Conservation (phyloP, 1,284 basidiomycete species). For the Schizophyllum commune region DNA sequence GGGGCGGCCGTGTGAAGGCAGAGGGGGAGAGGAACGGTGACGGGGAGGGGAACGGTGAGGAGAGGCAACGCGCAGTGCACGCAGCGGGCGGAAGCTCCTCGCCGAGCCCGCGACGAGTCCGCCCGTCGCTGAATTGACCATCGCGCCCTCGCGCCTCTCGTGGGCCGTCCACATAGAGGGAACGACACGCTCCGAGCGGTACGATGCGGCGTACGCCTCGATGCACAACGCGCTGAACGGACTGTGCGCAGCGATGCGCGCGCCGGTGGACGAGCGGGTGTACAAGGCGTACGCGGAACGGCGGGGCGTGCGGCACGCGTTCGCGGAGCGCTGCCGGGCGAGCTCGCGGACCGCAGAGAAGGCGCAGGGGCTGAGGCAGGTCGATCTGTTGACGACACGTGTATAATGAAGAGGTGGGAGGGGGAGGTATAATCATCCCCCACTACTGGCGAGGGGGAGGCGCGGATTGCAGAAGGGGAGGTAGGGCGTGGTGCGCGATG, state of each 20-base stretch:
- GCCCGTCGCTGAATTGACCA: constrained; percentile 19
- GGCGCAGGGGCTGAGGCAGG: constrained; percentile 27
- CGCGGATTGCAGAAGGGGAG: too few relatives aligned
- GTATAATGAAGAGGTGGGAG: too few relatives aligned
- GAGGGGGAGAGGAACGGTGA: too few relatives aligned
- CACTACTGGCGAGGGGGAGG: too few relatives aligned
- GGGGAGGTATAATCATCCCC: too few relatives aligned
- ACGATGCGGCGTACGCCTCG: constrained; percentile 19
- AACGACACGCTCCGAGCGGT: background rate
- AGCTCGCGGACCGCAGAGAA: constrained; percentile 10
- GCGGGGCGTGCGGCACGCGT: constrained; percentile 20
- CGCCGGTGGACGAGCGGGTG: constrained; percentile 20
- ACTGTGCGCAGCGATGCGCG: constrained; percentile 23
- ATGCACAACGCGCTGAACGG: constrained; percentile 25
- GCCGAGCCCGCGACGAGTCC: constrained; percentile 27
- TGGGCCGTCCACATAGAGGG: constrained; percentile 23
- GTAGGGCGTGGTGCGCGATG: too few relatives aligned
- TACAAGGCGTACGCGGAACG: constrained; percentile 15
- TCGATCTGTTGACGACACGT: constrained; percentile 34
- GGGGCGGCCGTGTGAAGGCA: too few relatives aligned
- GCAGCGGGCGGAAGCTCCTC: too few relatives aligned
- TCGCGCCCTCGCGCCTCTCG: constrained; percentile 20
- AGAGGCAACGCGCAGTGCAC: too few relatives aligned
- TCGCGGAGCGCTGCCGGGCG: constrained; percentile 19
- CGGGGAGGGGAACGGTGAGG: too few relatives aligned